Percentiles rank a stretch among this genome's conserved stretches.
These are phyloP conservation scores for Luffa aegyptiaca DNA, from an alignment of 306 rosid genomes.

Conservation along the genomic window DNA sequence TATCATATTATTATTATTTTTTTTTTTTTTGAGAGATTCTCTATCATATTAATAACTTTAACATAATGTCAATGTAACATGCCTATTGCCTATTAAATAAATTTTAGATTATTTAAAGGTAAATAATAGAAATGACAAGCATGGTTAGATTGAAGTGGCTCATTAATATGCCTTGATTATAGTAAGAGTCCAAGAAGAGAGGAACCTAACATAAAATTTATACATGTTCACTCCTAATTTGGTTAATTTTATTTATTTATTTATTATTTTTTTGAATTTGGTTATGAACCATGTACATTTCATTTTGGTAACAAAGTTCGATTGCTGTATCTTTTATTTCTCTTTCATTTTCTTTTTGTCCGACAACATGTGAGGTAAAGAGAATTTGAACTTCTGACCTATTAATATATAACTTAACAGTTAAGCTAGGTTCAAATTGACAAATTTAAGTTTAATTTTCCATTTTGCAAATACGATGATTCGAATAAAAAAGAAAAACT, in stretches of 20 bases:
- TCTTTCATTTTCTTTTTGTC: too few relatives aligned
- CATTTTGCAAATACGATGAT: background rate
- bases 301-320: background rate
- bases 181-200: background rate
- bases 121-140: background rate
- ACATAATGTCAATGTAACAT: background rate
- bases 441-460: too few relatives aligned
- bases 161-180: background rate
- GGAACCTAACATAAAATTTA: background rate
- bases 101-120: background rate
- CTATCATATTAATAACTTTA: background rate
- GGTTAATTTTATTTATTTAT: too few relatives aligned
- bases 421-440: background rate
- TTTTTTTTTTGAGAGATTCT: too few relatives aligned
- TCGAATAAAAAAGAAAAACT: background rate
- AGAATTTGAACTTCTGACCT: too few relatives aligned
- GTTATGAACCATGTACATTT: too few relatives aligned
- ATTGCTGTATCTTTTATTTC: too few relatives aligned
- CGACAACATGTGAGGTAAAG: background rate
- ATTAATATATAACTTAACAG: too few relatives aligned
- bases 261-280: too few relatives aligned
- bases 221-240: background rate
- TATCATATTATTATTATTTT: background rate
- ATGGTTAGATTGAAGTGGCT: background rate
- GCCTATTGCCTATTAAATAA: background rate